Base-by-base conservation (phyloP, 768 basidiomycete species). In the Leucosporidium scottii region DNA sequence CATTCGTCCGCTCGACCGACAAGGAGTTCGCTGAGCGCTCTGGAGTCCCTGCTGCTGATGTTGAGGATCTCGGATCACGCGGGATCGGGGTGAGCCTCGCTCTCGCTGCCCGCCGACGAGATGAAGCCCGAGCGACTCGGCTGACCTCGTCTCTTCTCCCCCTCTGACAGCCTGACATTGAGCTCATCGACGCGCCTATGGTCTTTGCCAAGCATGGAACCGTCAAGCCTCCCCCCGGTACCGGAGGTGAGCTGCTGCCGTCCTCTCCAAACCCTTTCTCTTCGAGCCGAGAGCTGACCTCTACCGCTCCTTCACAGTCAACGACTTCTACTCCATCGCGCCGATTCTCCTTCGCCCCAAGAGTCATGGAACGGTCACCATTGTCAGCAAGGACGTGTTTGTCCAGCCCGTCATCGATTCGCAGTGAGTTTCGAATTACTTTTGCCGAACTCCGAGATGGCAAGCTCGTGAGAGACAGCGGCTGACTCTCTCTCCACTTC, bases 331-430 rank as follows among this genome's bases (percentile, higher is more conserved):
- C 64, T 60, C 69, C 4, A 44, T 68, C 25, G 54, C 58, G 13
- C 53, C 65, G 50, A 50, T 64, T 9, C 21, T 63, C 10, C 50
- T 73, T n/a, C 61, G 67, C 25, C 66, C 72, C 3, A 56, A 60
- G 55, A 63, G 60, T 15, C 60, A 39, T 4, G 72, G 72, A 1
- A 25, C 36, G 25, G 61, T 73, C 49, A 55, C 27, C 34, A 68
- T 70, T 64, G 55, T n/a, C 21, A 59, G 36, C 36, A 57, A 49
- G n/a, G 47, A 55, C 30, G 59, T 47, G 12, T 64, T 68, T 56
- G 69, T 65, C 49, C 51, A 58, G 28, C 72, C 72, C 0, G 4
- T 68, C 7, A 73, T 73, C 34, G 72, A 73, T 54, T 59, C 67
- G 4, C 50, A 23, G 23, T 51, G 50, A 25, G 23, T 51, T 25